These are phyloP conservation scores for Myxozyma lipomycoides DNA, from an alignment of 805 yeast genomes.

Conservation along the genomic window DNA sequence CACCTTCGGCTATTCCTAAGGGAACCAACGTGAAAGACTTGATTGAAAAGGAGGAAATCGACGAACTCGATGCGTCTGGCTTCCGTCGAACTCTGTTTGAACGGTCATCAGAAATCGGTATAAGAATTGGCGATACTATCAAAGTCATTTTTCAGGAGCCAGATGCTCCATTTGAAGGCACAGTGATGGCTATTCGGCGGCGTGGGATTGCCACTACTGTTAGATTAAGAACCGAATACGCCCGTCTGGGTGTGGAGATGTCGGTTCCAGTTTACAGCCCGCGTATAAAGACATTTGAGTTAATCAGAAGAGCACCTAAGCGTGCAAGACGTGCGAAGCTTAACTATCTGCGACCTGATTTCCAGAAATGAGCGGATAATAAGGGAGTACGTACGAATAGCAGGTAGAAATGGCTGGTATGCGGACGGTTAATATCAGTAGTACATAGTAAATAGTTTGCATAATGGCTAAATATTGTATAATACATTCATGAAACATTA, in stretches of 20 bases:
- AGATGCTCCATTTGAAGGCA: conserved; percentile 61
- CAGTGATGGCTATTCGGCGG: conserved; percentile 71
- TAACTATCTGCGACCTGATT: conserved; percentile 65
- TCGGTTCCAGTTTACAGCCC: conserved; percentile 81
- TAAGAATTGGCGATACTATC: conserved; percentile 79
- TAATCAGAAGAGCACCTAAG: conserved; percentile 65
- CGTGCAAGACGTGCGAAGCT: conserved; percentile 80
- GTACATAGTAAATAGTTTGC: background rate
- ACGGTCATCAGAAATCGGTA: conserved; percentile 44
- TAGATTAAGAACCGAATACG: conserved; percentile 75
- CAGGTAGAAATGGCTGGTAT: background rate
- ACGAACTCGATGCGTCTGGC: conserved; percentile 65
- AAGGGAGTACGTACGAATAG: background rate
- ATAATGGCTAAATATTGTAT: too few species aligned
- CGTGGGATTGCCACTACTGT: conserved; percentile 68
- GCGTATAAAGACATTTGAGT: conserved; percentile 67
- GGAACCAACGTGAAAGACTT: conserved; percentile 41
- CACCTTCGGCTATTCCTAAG: conserved; percentile 19
- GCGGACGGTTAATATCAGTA: too few species aligned
- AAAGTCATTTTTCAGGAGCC: conserved; percentile 63
- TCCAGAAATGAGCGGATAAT: conserved; percentile 1
- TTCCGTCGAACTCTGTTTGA: conserved; percentile 56
- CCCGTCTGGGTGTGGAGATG: conserved; percentile 80
- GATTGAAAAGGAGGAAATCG: conserved; percentile 51
- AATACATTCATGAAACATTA: too few species aligned